A percentile compares a stretch with the other conserved stretches of the same genome.
Evolutionary conservation across 257 asterid species (phyloP).

Genomic region (Leonotis leonurus): DNA sequence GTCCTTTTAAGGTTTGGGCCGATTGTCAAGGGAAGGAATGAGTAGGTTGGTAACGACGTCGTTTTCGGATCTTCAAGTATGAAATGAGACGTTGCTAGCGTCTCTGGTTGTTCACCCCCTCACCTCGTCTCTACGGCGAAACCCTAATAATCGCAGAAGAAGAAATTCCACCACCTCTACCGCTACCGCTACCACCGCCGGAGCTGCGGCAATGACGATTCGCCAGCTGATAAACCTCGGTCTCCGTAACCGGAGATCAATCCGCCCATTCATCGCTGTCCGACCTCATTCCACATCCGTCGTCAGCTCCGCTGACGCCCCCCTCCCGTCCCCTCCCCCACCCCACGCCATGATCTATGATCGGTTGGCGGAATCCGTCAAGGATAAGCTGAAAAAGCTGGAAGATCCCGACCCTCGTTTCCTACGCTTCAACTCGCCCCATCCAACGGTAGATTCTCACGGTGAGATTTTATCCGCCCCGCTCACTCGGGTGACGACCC

Average conservation of each 20-base stretch:
- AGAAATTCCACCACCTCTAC: constrained; percentile 4
- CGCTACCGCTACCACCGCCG: constrained; percentile 15
- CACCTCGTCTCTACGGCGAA: constrained; percentile 20
- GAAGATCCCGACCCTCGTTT: constrained; percentile 68
- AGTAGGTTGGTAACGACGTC: not conserved
- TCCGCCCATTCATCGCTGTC: constrained; percentile 16
- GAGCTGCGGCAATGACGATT: constrained; percentile 50
- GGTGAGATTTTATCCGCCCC: constrained; percentile 66
- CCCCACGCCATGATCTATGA: constrained; percentile 82
- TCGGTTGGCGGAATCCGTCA: constrained; percentile 63
- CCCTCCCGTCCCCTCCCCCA: constrained; percentile 56
- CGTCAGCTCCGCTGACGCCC: constrained; percentile 23
- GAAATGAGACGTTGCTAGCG: not conserved
- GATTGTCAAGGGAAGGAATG: not conserved
- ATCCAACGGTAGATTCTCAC: constrained; percentile 52
- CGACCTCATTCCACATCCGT: constrained; percentile 45
- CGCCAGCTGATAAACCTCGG: constrained; percentile 62
- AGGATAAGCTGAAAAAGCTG: constrained; percentile 48
- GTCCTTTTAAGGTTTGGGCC: not conserved
- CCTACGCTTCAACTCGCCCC: constrained; percentile 60
- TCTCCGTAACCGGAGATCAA: constrained; percentile 36
- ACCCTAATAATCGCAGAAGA: constrained; percentile 22
- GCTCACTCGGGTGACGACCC: constrained; percentile 67
- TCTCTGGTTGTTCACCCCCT: not conserved
- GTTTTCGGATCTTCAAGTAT: constrained; percentile 5